Conservation (phyloP, 495 filamentous ascomycete genomes). For the Hyaloscypha bicolor region DNA sequence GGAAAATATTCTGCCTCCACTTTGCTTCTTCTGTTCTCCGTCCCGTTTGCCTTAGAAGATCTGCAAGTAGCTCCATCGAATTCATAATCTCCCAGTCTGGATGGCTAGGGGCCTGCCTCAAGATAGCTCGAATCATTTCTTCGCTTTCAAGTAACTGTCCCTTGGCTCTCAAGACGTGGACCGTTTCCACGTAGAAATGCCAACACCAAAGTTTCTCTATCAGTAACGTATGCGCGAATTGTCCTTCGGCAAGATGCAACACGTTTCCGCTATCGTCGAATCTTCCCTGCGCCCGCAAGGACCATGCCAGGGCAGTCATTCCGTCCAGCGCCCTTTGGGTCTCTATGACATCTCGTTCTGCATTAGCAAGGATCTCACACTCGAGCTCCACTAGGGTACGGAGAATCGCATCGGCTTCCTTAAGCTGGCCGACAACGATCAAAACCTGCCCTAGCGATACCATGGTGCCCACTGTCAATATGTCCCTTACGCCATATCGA, state of each 20-base stretch:
- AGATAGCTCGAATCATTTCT: neutral
- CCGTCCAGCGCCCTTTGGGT: neutral
- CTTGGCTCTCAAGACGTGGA: neutral
- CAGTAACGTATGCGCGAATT: neutral
- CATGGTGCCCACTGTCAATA: neutral
- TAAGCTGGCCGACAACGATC: neutral
- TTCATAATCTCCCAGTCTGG: neutral
- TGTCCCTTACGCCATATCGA: neutral
- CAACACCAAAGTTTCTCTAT: neutral
- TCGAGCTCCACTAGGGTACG: neutral
- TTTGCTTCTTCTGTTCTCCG: neutral
- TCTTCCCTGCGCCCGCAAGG: neutral
- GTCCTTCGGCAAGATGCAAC: neutral
- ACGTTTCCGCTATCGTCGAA: neutral
- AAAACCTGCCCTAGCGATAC: neutral
- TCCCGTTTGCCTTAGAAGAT: neutral
- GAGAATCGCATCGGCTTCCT: neutral
- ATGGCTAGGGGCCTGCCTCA: neutral
- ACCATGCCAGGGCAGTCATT: neutral
- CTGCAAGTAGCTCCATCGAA: neutral
- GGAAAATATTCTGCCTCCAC: neutral
- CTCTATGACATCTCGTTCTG: neutral
- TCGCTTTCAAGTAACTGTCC: neutral
- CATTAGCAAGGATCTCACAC: neutral
- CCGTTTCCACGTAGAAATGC: neutral